Conservation (phyloP, 805 yeast genomes). For the Scheffersomyces lignosus region DNA sequence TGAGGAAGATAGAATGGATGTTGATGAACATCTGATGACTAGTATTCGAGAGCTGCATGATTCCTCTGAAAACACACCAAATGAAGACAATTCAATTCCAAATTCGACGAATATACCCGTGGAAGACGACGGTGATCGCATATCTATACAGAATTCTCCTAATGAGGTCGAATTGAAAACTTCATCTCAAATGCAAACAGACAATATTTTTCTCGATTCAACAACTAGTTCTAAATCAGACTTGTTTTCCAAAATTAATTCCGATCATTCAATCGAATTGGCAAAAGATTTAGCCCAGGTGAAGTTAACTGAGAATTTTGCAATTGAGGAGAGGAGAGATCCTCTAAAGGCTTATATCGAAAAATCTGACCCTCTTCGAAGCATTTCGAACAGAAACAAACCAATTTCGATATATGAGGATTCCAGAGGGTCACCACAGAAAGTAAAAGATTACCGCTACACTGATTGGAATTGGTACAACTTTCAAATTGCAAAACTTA, state of each 20-base stretch:
- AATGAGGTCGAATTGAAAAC: too few species aligned
- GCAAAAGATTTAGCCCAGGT: constrained; percentile 33
- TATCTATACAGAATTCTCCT: too few species aligned
- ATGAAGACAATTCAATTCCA: neutral
- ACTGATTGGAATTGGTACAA: constrained; percentile 40
- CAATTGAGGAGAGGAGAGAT: constrained; percentile 9
- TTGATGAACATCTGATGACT: too few species aligned
- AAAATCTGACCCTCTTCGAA: constrained; percentile 42
- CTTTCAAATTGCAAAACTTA: constrained; percentile 30
- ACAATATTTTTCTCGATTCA: constrained; percentile 6
- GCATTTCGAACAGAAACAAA: constrained; percentile 31
- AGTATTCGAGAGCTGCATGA: too few species aligned
- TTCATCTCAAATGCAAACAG: neutral
- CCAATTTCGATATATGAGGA: constrained; percentile 44
- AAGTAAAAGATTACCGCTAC: constrained; percentile 30
- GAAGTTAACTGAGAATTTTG: constrained; percentile 17
- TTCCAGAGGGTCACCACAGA: constrained; percentile 36
- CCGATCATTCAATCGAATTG: constrained; percentile 18
- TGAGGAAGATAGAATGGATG: constrained; percentile 1
- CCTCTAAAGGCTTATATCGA: constrained; percentile 37
- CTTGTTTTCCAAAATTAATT: constrained; percentile 8
- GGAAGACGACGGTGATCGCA: neutral
- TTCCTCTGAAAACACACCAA: neutral
- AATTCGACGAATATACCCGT: neutral
- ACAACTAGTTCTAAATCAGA: constrained; percentile 1